phyloP scores from a whole-genome alignment of 257 asterid species.

The Coffea eugenioides region DNA sequence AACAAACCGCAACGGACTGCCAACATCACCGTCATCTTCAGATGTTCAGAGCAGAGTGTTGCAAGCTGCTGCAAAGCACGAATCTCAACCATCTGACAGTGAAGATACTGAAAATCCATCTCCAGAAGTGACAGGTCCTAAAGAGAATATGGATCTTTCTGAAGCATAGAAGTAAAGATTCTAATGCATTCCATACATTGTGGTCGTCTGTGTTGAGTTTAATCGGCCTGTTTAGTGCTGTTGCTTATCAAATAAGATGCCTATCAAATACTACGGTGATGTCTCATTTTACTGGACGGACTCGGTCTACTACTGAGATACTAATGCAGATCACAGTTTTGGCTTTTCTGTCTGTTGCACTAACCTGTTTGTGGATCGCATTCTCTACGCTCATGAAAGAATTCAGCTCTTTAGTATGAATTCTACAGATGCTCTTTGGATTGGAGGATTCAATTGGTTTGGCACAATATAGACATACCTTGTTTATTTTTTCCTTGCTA shows the following conservation, averaged over 20 bases:
- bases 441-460: background rate
- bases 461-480: background rate
- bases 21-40: constrained; percentile 80
- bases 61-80: constrained; percentile 96
- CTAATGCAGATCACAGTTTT: background rate
- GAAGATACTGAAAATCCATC: constrained; percentile 49
- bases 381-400: background rate
- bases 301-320: background rate
- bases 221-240: background rate
- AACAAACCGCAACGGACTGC: constrained; percentile 67
- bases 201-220: background rate
- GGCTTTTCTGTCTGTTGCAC: background rate
- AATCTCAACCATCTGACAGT: constrained; percentile 63
- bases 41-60: constrained; percentile 84
- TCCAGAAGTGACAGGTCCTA: constrained; percentile 33
- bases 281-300: background rate
- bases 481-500: background rate
- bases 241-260: background rate
- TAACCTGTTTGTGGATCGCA: background rate
- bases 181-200: background rate
- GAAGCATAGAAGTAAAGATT: constrained; percentile 45
- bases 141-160: constrained; percentile 57
- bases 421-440: background rate
- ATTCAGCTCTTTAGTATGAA: background rate
- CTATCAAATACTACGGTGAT: no score